Base-by-base conservation (phyloP, 2,329 filamentous ascomycete genomes). In the Pseudocercospora fijiensis region DNA sequence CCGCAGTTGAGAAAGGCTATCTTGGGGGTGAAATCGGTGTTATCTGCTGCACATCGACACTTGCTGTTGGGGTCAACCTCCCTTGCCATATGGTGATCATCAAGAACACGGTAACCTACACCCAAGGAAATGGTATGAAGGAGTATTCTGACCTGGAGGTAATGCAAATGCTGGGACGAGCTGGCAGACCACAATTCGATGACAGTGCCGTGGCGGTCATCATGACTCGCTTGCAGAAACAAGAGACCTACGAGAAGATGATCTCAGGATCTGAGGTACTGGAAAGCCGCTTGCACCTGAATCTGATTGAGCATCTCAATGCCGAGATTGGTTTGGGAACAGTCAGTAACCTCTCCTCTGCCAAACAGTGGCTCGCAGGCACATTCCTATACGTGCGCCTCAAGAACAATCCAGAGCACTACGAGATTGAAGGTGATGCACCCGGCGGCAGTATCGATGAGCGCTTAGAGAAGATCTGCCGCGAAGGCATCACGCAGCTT, bases 121-220 rank as follows among this genome's bases (percentile, higher is more conserved):
- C 82, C 6, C 26, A 58, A 82, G 77, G 7, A n/a, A 65, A 64
- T 18, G 66, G 61, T n/a, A 67, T 66, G 30, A 84, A 87, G 61
- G 90, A 95, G 73, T 92, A 92, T 69, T 87, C 90, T 0, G 91
- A 95, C 73, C 80, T 96, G 4, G 91, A 96, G 69, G 84, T 94
- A 65, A 94, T 94, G 88, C 91, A 96, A 71, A 96, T 96, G 91
- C 84, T 96, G 56, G 91, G 91, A 6, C 86, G 91, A 67, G 91
- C 91, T 57, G 91, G 92, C 1, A 83, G 91, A 20, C 91, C 92
- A 5, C 92, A 96, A 72, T 96, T 93, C 66, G 92, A 94, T 70
- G 83, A 86, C 57, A 90, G 80, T 63, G 91, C 90, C 2, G 83
- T 87, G 43, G 92, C 90, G 10, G 87, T 95, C 16, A 93, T 96